phyloP scores from a whole-genome alignment of 2,329 filamentous ascomycete genomes.

The Alternaria longipes region DNA sequence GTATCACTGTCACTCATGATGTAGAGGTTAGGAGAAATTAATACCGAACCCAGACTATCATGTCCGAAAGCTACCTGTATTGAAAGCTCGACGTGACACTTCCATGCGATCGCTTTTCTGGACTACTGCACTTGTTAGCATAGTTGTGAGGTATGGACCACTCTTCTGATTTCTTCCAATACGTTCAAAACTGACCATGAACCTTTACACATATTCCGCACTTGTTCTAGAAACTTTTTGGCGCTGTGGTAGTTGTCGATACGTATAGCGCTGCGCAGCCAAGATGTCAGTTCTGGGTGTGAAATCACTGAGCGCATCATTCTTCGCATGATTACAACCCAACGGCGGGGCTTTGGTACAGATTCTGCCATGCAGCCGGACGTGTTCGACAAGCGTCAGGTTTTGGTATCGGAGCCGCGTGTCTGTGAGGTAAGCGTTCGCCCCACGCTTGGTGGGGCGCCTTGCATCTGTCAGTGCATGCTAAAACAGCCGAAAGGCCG shows the following conservation, averaged over 20 bases:
- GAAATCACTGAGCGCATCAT: background rate
- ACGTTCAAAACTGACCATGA: no score
- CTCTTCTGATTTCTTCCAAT: no score
- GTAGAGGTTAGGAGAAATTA: slow-evolving; percentile 16
- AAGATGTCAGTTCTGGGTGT: background rate
- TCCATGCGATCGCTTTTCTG: no score
- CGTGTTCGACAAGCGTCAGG: background rate
- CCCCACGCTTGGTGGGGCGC: background rate
- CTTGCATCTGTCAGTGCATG: background rate
- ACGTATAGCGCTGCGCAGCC: background rate
- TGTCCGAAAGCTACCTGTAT: no score
- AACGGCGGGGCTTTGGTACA: background rate
- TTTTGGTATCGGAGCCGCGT: background rate
- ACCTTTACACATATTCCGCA: background rate
- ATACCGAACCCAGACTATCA: background rate
- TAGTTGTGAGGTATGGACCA: no score
- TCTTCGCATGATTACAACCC: no score
- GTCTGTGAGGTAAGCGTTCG: background rate
- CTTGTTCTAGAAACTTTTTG: background rate
- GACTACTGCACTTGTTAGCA: no score
- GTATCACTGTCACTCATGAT: slow-evolving; percentile 22
- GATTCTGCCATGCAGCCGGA: background rate
- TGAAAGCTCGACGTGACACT: no score
- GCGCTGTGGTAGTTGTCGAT: background rate
- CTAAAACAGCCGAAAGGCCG: background rate